Evolutionary conservation across 2,329 filamentous ascomycete genomes (phyloP).

Genomic region (Hypoxylon sp.): DNA sequence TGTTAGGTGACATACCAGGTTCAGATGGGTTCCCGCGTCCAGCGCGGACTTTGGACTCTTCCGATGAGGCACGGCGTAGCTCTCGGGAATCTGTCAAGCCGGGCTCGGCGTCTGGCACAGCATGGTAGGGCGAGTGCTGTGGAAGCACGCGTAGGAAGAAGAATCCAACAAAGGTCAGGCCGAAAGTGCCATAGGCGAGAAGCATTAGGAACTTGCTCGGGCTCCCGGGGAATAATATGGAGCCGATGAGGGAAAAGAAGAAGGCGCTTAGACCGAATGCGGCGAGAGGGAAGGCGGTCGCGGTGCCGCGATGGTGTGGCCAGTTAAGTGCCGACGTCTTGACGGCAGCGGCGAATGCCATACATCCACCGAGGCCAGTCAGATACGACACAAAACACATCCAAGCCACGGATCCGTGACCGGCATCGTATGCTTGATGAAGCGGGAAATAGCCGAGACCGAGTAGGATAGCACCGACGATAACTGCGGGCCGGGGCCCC

Average conservation of each 20-base stretch:
- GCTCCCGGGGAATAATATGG: conserved; percentile 81
- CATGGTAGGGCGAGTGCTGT: conserved; percentile 60
- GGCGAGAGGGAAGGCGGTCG: conserved; percentile 90
- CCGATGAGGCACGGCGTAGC: conserved; percentile 53
- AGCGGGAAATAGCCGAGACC: conserved; percentile 87
- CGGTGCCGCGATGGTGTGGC: conserved; percentile 88
- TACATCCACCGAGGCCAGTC: conserved; percentile 87
- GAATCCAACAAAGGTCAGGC: conserved; percentile 77
- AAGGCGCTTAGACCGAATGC: conserved; percentile 95
- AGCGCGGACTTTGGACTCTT: conserved; percentile 52
- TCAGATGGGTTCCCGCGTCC: conserved; percentile 58
- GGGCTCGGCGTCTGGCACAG: conserved; percentile 56
- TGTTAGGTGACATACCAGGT: conserved; percentile 68
- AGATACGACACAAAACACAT: conserved; percentile 87
- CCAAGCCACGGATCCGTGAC: conserved; percentile 63
- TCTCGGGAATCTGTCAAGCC: conserved; percentile 50
- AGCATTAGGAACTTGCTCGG: conserved; percentile 83
- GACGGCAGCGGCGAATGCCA: conserved; percentile 87
- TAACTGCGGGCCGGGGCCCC: conserved; percentile 80
- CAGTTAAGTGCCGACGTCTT: conserved; percentile 91
- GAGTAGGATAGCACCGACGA: conserved; percentile 77
- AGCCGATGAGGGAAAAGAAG: conserved; percentile 87
- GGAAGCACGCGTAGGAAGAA: conserved; percentile 85
- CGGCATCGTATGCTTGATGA: conserved; percentile 77
- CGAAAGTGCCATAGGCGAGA: conserved; percentile 80